A percentile compares a stretch with the other conserved stretches of the same genome.
Evolutionary conservation across 1,139 yeast species (phyloP).

Genomic region (Sugiyamaella pinicola): DNA sequence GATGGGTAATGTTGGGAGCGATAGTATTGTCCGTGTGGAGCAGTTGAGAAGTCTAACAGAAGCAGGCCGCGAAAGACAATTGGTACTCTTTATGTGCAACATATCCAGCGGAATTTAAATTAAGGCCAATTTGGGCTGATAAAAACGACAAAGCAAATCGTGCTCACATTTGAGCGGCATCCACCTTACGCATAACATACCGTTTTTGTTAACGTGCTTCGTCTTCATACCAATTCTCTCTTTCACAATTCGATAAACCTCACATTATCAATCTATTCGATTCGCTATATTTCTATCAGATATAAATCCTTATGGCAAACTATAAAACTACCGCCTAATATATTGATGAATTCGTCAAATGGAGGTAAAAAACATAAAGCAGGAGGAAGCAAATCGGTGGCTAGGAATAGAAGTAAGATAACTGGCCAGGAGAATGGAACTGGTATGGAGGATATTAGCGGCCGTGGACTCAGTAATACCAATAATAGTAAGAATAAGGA

Average conservation of each 20-base stretch:
- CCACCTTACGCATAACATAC: background rate
- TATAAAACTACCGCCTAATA: background rate
- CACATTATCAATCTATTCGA: background rate
- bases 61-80: no score
- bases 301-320: background rate
- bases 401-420: background rate
- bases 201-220: background rate
- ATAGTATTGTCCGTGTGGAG: background rate
- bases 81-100: background rate
- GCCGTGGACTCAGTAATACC: background rate
- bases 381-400: conserved; percentile 7
- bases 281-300: background rate
- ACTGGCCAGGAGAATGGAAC: background rate
- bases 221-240: no score
- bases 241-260: background rate
- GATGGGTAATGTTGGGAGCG: background rate
- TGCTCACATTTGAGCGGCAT: background rate
- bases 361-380: conserved; percentile 2
- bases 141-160: no score
- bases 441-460: background rate
- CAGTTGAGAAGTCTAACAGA: background rate
- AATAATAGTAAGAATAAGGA: background rate
- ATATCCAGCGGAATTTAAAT: no score
- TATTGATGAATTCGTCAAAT: conserved; percentile 13
- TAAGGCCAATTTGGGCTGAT: no score